These are phyloP conservation scores for Aeschynomene evenia DNA, from an alignment of 306 rosid species.

Conservation along the genomic window DNA sequence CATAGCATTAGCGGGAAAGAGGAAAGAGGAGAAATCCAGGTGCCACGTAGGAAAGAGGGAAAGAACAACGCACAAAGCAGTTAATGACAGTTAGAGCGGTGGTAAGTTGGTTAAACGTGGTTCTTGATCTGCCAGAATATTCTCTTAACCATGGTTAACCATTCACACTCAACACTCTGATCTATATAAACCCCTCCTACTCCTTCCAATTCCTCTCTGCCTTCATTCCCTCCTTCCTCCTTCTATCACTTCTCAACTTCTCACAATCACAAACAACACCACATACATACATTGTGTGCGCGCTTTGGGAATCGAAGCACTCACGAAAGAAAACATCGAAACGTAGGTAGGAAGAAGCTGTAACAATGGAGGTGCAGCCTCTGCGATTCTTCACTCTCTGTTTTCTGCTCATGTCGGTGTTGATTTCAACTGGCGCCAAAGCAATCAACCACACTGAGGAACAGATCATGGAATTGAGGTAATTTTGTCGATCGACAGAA, in stretches of 20 bases:
- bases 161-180: not conserved
- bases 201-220: conserved; percentile 35
- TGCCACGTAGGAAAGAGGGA: conserved; percentile 41
- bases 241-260: too few relatives aligned
- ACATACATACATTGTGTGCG: not conserved
- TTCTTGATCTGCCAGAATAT: not conserved
- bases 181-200: conserved; percentile 45
- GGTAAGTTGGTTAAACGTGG: not conserved
- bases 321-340: not conserved
- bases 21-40: conserved; percentile 32
- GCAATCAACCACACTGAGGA: conserved; percentile 30
- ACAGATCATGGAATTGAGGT: conserved; percentile 46
- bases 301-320: not conserved
- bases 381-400: conserved; percentile 22
- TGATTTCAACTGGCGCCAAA: conserved; percentile 30
- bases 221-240: conserved; percentile 35
- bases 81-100: conserved; percentile 33
- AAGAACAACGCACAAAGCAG: conserved; percentile 25
- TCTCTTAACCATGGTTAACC: conserved; percentile 57
- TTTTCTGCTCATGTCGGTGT: conserved; percentile 21
- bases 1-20: too few relatives aligned
- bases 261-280: not conserved
- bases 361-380: conserved; percentile 52
- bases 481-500: not conserved
- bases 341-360: conserved; percentile 3